phyloP scores from a whole-genome alignment of 345 rosid species.

The Bruguiera gymnorhiza region DNA sequence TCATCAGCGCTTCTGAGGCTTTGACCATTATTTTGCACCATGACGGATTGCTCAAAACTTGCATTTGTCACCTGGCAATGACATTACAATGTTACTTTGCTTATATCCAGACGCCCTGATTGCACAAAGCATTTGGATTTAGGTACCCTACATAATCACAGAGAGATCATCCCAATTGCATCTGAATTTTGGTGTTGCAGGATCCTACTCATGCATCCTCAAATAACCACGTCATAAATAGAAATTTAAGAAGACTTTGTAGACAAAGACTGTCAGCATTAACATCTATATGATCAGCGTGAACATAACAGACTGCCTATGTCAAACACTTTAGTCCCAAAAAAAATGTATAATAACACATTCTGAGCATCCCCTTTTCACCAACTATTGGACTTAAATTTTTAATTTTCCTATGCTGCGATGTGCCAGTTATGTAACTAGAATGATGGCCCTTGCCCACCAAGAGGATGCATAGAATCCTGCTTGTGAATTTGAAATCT shows the following conservation, averaged over 20 bases:
- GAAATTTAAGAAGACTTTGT: too few species aligned
- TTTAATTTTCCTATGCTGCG: too few species aligned
- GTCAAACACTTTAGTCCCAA: too few species aligned
- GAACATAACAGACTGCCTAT: too few species aligned
- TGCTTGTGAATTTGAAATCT: slow-evolving; percentile 5
- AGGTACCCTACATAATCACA: not conserved
- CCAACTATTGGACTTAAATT: too few species aligned
- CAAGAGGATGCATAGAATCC: not conserved
- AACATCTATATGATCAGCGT: too few species aligned
- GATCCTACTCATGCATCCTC: too few species aligned
- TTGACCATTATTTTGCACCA: slow-evolving; percentile 25
- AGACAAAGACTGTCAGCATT: too few species aligned
- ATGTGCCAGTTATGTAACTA: not conserved
- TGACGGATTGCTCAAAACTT: slow-evolving; percentile 22
- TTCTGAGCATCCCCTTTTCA: too few species aligned
- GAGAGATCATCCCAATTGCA: not conserved
- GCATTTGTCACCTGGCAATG: slow-evolving; percentile 29
- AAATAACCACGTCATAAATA: too few species aligned
- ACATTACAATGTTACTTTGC: slow-evolving; percentile 8
- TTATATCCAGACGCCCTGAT: not conserved
- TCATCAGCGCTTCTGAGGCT: slow-evolving; percentile 21
- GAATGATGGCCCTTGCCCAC: not conserved
- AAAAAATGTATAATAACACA: too few species aligned
- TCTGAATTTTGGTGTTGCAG: too few species aligned
- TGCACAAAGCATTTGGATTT: not conserved